phyloP scores from a whole-genome alignment of 257 asterid genomes.

The Salvia hispanica region DNA sequence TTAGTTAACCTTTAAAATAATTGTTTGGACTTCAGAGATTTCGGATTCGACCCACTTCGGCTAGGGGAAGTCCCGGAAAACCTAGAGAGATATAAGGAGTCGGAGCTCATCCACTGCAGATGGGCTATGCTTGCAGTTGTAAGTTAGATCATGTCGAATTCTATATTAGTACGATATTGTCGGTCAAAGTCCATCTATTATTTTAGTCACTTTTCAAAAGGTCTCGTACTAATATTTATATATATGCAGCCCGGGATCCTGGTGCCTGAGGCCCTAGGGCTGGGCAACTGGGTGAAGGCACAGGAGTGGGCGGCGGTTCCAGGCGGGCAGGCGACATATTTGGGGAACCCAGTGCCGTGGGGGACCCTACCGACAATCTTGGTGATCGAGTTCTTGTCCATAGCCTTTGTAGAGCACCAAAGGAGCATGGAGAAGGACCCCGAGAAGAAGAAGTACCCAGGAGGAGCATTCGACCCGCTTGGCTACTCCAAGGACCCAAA shows the following conservation, averaged over 20 bases:
- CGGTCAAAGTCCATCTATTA: too few species aligned
- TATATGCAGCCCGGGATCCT: slow-evolving; percentile 68
- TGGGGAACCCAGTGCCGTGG: slow-evolving; percentile 98
- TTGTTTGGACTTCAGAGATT: slow-evolving; percentile 53
- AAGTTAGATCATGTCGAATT: slow-evolving; percentile 20
- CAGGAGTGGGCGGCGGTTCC: slow-evolving; percentile 98
- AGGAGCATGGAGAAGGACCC: slow-evolving; percentile 90
- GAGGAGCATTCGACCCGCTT: slow-evolving; percentile 93
- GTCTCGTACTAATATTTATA: not conserved
- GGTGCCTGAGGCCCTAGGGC: slow-evolving; percentile 86
- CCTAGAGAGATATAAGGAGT: slow-evolving; percentile 89
- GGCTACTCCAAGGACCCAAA: slow-evolving; percentile 92
- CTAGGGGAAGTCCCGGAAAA: slow-evolving; percentile 83
- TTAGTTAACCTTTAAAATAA: not conserved
- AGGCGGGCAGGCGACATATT: slow-evolving; percentile 90
- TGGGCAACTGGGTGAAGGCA: slow-evolving; percentile 96
- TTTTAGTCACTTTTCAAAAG: too few species aligned
- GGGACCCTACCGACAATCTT: slow-evolving; percentile 90
- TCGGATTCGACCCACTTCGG: slow-evolving; percentile 96
- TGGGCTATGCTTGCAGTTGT: slow-evolving; percentile 99
- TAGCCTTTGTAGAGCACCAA: slow-evolving; percentile 94
- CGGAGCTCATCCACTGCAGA: slow-evolving; percentile 92
- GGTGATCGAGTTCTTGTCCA: slow-evolving; percentile 77
- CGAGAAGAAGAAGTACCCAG: slow-evolving; percentile 96
- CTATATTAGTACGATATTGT: not conserved